Base-by-base conservation (phyloP, 2,329 filamentous ascomycete genomes). In the Chalaropsis thielavioides region DNA sequence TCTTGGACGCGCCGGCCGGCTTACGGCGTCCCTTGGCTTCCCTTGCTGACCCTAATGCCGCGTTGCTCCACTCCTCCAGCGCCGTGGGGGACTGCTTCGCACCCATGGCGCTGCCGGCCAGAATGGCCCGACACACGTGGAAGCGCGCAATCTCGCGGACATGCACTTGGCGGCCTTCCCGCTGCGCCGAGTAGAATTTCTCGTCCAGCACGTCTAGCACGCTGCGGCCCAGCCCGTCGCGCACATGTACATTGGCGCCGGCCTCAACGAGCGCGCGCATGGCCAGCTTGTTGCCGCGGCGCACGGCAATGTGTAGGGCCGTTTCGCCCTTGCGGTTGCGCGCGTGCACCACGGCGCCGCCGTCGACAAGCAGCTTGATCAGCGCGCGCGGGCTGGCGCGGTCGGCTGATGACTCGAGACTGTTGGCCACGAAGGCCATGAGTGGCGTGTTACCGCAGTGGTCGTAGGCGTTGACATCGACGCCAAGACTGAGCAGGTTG, bases 291-390 rank as follows among this genome's bases (percentile, higher is more conserved):
- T 79, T 76, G 0, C 81, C 81, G 22, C 77, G 74, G 2, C 80
- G 76, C 1, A 80, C 80, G 0, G 81, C 81, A 8, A 84, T 70
- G 46, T 83, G 79, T 35, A 83, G 73, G 0, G 81, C 77, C 0
- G 81, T 83, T 72, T 84, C 81, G 49, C 81, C 81, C 0, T 74
- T 72, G 2, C 80, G 74, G 69, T 83, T 84, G 35, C 81, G 78
- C 4, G 76, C 77, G 64, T 83, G 74, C 3, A 83, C 68, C 1
- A 76, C 71, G 0, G 79, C 80, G 0, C 79, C 78, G 0, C 70
- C 71, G 0, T 71, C 66, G 19, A 81, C 68, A 0, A 84, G 74
- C 0, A 73, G 69, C 62, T 75, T 72, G 3, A 83, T 71, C 6
- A 83, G 78, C 3, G 70, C 67, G 8, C 75, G 74, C 1, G 80